Base-by-base conservation (phyloP, 805 yeast species). In the Barnettozyma botsteinii region DNA sequence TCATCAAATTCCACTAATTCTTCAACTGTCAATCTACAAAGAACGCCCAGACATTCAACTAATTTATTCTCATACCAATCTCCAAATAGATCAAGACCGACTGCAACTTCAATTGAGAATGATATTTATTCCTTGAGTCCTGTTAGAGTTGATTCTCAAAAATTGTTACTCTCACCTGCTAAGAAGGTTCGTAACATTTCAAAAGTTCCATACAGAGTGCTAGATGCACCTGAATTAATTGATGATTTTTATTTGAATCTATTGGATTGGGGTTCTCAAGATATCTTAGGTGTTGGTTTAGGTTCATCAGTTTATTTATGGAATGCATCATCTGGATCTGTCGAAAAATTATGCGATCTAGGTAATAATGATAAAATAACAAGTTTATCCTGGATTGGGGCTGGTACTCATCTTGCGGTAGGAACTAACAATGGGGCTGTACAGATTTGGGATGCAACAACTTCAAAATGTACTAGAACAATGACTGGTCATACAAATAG, bases 231-330 rank as follows among this genome's bases (percentile, higher is more conserved):
- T 0, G 95, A 87, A 35, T 67, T 93, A 18, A 87, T 87, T 6
- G 98, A 93, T 59, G 98, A 91, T 58, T 91, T 89, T 56, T 91
- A 91, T 58, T 70, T 88, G 37, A 93, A 93, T 53, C 69, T 93
- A 41, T 84, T 93, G 1, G 98, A 93, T 58, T 91, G 98, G 98
- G 95, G 97, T 0, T 75, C 86, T 20, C 86, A 81, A 42, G 95
- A 91, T 60, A 66, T 85, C 25, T 65, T 93, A 30, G 96, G 91
- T 2, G 98, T 93, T 7, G 98, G 96, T 0, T 67, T 93, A 32
- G 94, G 93, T 0, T 79, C 85, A 35, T 73, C 85, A 34, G 96
- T 89, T 1, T 93, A 93, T 56, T 64, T 91, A 12, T 89, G 98
- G 86, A 88, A 88, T 57, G 95, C 95, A 1, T 67, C 79, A 9